Evolutionary conservation across 192 early-diverging fungal genomes (phyloP).

Genomic region (Coemansia asiatica): DNA sequence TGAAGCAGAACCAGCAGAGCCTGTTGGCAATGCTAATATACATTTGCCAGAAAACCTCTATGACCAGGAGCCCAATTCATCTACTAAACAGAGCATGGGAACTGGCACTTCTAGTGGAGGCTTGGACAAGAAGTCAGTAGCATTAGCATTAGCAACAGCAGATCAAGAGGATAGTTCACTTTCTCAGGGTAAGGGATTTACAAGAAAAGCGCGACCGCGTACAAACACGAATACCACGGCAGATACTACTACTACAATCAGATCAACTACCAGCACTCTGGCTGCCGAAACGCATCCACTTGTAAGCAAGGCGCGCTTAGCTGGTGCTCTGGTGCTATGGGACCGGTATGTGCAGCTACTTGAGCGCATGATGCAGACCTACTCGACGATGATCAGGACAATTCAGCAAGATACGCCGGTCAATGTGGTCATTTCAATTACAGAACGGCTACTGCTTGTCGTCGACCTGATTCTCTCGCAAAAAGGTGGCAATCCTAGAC

Average conservation of each 20-base stretch:
- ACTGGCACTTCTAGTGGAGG: not conserved
- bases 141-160: no score
- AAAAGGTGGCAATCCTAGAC: constrained; percentile 33
- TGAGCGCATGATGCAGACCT: constrained; percentile 29
- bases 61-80: not conserved
- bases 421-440: constrained; percentile 1
- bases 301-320: constrained; percentile 7
- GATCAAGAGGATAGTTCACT: not conserved
- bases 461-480: constrained; percentile 53
- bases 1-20: not conserved
- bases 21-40: not conserved
- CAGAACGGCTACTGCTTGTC: constrained; percentile 17
- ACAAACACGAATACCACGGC: not conserved
- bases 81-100: not conserved
- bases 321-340: constrained; percentile 30
- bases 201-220: not conserved
- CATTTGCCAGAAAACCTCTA: not conserved
- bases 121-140: no score
- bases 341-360: constrained; percentile 41
- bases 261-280: not conserved
- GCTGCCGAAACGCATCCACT: not conserved
- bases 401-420: constrained; percentile 8
- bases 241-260: not conserved
- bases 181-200: not conserved
- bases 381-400: constrained; percentile 36